phyloP scores from a whole-genome alignment of 2,329 filamentous ascomycete genomes.

The Alternaria consortialis region DNA sequence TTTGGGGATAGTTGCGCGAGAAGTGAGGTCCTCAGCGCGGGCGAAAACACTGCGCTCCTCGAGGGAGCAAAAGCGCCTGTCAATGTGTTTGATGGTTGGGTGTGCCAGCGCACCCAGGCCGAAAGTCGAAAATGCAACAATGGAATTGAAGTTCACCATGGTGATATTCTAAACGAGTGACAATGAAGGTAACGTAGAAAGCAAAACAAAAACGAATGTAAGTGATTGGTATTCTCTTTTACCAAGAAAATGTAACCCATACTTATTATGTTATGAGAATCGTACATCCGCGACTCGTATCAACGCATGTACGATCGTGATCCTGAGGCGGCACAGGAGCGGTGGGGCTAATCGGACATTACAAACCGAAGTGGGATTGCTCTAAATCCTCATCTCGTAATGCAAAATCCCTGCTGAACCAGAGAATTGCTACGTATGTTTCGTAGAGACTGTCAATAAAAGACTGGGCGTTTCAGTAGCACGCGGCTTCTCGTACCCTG shows the following conservation, averaged over 20 bases:
- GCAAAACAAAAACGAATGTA: background rate
- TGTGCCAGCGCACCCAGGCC: conserved; percentile 33
- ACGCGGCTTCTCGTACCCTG: background rate
- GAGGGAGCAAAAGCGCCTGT: conserved; percentile 30
- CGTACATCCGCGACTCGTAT: background rate
- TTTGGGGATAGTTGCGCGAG: conserved; percentile 27
- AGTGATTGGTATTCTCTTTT: background rate
- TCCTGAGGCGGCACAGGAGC: background rate
- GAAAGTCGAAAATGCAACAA: conserved; percentile 25
- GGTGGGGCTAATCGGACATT: background rate
- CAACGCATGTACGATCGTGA: background rate
- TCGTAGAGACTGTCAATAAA: background rate
- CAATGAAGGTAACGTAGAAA: background rate
- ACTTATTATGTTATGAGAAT: background rate
- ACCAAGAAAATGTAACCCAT: background rate
- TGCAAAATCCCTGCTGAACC: background rate
- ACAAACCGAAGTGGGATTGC: background rate
- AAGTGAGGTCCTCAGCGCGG: conserved; percentile 16
- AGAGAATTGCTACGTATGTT: background rate
- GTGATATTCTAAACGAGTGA: conserved; percentile 2
- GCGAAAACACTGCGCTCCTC: conserved; percentile 27
- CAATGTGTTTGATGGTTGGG: conserved; percentile 36
- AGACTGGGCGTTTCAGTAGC: background rate
- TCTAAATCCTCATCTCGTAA: background rate
- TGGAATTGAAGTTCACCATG: conserved; percentile 30